A percentile compares a stretch with the other conserved stretches of the same genome.
These are phyloP conservation scores for Leishmania lainsoni DNA, from an alignment of 208 protist genomes.

Conservation along the genomic window DNA sequence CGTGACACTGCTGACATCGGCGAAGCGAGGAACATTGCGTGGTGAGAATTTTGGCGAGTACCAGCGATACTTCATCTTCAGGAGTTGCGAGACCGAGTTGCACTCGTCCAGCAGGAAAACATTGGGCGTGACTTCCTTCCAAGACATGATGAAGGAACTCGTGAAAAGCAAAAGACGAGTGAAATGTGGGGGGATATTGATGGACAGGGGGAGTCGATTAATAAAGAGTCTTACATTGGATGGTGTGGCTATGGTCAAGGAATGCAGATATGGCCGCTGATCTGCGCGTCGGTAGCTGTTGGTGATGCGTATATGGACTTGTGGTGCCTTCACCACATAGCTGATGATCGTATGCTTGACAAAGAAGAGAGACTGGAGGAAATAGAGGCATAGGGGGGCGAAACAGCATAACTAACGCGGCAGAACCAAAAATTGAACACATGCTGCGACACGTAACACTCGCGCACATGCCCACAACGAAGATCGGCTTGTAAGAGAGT, in stretches of 20 bases:
- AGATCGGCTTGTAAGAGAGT: neutral
- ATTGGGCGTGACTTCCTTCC: slow-evolving; percentile 41
- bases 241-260: too few species aligned
- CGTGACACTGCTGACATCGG: slow-evolving; percentile 86
- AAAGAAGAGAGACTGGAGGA: neutral
- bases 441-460: neutral
- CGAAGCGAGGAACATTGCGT: slow-evolving; percentile 86
- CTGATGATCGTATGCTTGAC: too few species aligned
- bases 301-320: neutral
- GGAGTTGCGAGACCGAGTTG: slow-evolving; percentile 43
- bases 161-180: too few species aligned
- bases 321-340: neutral
- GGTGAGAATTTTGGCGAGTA: slow-evolving; percentile 90
- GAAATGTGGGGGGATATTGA: too few species aligned
- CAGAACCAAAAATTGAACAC: neutral
- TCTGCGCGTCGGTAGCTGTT: neutral
- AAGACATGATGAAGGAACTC: neutral
- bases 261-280: neutral
- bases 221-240: too few species aligned
- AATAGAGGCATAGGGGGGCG: neutral
- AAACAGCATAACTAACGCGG: neutral
- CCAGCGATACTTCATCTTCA: slow-evolving; percentile 81
- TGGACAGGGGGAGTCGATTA: too few species aligned
- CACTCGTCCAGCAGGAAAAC: slow-evolving; percentile 55
- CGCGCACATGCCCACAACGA: neutral